Evolutionary conservation across 2,329 filamentous ascomycete species (phyloP).

Genomic region (Aureobasidium sp.): DNA sequence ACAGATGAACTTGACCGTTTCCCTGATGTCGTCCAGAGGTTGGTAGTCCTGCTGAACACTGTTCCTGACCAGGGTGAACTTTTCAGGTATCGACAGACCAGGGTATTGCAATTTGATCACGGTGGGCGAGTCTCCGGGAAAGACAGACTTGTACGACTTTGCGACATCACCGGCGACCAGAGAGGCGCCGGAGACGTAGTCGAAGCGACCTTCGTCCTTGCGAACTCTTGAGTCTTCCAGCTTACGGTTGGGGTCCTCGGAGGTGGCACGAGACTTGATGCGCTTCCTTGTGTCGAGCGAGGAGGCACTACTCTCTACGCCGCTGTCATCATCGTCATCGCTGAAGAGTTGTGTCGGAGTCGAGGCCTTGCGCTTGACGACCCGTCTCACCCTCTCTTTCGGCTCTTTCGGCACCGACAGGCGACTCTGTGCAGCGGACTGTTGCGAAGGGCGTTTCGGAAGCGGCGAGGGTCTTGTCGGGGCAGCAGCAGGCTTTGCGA

Average conservation of each 20-base stretch:
- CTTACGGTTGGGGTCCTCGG: slow-evolving; percentile 22
- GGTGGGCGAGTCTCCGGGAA: slow-evolving; percentile 34
- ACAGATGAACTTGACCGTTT: slow-evolving; percentile 52
- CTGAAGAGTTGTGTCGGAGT: slow-evolving; percentile 26
- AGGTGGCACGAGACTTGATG: slow-evolving; percentile 31
- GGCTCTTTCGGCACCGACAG: not conserved
- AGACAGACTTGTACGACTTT: slow-evolving; percentile 47
- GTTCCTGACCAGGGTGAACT: slow-evolving; percentile 56
- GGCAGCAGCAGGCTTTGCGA: not conserved
- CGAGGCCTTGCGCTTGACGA: slow-evolving; percentile 30
- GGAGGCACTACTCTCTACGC: slow-evolving; percentile 25
- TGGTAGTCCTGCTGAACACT: slow-evolving; percentile 62
- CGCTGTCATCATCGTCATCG: slow-evolving; percentile 29
- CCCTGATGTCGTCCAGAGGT: slow-evolving; percentile 54
- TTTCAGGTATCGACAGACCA: slow-evolving; percentile 61
- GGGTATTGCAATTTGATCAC: slow-evolving; percentile 71
- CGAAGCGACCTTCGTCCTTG: slow-evolving; percentile 25
- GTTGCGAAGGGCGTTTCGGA: slow-evolving; percentile 5
- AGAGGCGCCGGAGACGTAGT: slow-evolving; percentile 36
- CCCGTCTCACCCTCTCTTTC: slow-evolving; percentile 20
- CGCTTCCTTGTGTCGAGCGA: slow-evolving; percentile 28
- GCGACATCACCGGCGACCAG: slow-evolving; percentile 34
- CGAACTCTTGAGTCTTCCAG: slow-evolving; percentile 6
- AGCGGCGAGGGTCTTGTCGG: not conserved
- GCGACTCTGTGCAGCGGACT: not conserved